A percentile compares a stretch with the other conserved stretches of the same genome.
Conservation (phyloP, 2,329 filamentous ascomycete genomes). For the Fusarium xyrophilum region DNA sequence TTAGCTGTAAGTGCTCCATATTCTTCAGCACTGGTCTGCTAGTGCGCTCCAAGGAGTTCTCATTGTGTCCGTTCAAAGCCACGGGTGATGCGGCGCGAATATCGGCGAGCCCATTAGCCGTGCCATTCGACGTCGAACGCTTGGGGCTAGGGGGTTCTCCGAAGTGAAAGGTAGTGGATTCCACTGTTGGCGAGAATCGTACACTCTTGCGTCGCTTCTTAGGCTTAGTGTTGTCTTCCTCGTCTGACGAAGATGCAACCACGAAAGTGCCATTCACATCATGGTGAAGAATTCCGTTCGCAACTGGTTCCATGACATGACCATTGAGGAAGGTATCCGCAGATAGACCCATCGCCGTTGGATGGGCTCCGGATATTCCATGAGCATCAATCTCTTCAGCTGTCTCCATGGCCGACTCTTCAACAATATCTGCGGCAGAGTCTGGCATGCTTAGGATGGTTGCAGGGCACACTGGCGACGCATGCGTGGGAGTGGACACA, state of each 20-base stretch:
- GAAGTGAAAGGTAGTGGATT: constrained; percentile 66
- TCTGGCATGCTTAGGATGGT: constrained; percentile 62
- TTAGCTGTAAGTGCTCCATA: constrained; percentile 89
- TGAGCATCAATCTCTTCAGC: background rate
- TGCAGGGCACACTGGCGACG: constrained; percentile 53
- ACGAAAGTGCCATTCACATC: constrained; percentile 12
- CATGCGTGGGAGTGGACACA: background rate
- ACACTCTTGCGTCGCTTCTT: constrained; percentile 67
- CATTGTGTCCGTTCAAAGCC: constrained; percentile 3
- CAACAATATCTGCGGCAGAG: constrained; percentile 44
- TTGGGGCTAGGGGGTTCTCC: constrained; percentile 60
- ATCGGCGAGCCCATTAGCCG: constrained; percentile 9
- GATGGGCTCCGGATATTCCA: constrained; percentile 3
- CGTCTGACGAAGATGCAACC: constrained; percentile 30
- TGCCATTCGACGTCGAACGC: constrained; percentile 36
- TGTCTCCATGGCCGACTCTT: background rate
- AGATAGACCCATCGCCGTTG: constrained; percentile 9
- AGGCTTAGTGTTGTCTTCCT: constrained; percentile 25
- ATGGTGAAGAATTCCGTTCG: background rate
- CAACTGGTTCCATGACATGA: background rate
- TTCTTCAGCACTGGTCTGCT: constrained; percentile 48
- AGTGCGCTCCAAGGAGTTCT: background rate
- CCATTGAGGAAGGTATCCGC: constrained; percentile 12
- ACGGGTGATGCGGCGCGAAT: constrained; percentile 18
- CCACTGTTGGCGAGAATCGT: constrained; percentile 71